A percentile compares a stretch with the other conserved stretches of the same genome.
Conservation (phyloP, 2,329 filamentous ascomycete species). For the Penicillium sclerotiorum region DNA sequence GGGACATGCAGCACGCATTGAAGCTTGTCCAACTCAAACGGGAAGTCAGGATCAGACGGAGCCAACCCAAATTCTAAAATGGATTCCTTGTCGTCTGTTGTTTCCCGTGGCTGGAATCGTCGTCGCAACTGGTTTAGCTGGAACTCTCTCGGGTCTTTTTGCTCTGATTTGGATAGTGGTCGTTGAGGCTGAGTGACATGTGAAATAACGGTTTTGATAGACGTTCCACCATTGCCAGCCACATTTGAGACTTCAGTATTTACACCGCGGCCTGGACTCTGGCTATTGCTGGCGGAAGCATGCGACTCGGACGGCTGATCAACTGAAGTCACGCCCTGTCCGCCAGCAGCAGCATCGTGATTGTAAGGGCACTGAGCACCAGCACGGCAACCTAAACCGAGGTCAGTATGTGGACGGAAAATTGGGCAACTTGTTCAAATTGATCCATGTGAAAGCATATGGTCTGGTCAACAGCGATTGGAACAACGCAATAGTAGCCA, state of each 20-base stretch:
- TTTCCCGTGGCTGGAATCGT: conserved; percentile 61
- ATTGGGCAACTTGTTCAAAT: neutral
- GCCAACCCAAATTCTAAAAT: conserved; percentile 65
- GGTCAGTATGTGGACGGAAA: conserved; percentile 23
- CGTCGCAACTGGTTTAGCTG: conserved; percentile 73
- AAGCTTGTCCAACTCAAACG: conserved; percentile 71
- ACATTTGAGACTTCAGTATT: conserved; percentile 21
- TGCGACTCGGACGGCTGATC: conserved; percentile 19
- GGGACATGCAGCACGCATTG: conserved; percentile 71
- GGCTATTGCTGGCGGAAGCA: conserved; percentile 6
- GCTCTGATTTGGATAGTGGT: conserved; percentile 66
- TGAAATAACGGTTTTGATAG: conserved; percentile 38
- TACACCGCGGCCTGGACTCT: conserved; percentile 12
- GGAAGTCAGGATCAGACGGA: conserved; percentile 82
- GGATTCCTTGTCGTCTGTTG: conserved; percentile 52
- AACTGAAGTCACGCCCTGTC: conserved; percentile 18
- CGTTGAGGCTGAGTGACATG: conserved; percentile 53
- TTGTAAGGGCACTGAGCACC: conserved; percentile 55
- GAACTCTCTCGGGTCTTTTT: conserved; percentile 70
- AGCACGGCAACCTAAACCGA: conserved; percentile 52
- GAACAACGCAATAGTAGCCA: too few species aligned
- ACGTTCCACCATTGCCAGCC: conserved; percentile 23
- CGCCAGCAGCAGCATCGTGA: conserved; percentile 42
- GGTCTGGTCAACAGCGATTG: too few species aligned
- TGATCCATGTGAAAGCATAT: neutral